These are phyloP conservation scores for Candida gorgasii DNA, from an alignment of 805 yeast genomes.

Conservation along the genomic window DNA sequence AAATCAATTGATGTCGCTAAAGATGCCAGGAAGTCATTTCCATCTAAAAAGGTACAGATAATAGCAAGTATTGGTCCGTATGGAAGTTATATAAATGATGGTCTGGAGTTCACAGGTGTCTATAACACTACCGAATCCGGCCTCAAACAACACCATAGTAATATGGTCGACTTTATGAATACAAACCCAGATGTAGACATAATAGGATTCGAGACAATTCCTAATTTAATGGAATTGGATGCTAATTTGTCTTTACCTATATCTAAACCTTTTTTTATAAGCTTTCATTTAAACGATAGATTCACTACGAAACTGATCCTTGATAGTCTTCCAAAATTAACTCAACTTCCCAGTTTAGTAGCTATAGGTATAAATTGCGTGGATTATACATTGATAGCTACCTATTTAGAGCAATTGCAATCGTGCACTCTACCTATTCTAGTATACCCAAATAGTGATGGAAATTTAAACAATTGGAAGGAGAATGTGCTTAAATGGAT, in stretches of 20 bases:
- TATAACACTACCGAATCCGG: slow-evolving; percentile 34
- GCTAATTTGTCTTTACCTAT: slow-evolving; percentile 37
- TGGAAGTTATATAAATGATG: slow-evolving; percentile 67
- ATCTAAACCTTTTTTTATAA: slow-evolving; percentile 46
- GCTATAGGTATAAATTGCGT: slow-evolving; percentile 75
- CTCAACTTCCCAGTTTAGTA: slow-evolving; percentile 27
- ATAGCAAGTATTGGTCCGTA: slow-evolving; percentile 78
- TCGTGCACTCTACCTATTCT: slow-evolving; percentile 40
- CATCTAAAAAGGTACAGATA: slow-evolving; percentile 22
- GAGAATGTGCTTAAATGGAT: slow-evolving; percentile 16
- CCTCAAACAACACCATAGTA: slow-evolving; percentile 52
- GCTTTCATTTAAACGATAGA: slow-evolving; percentile 30
- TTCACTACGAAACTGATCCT: neutral
- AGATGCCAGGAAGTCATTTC: neutral
- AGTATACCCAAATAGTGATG: slow-evolving; percentile 71
- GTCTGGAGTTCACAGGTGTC: slow-evolving; percentile 75
- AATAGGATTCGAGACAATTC: slow-evolving; percentile 73
- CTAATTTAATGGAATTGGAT: slow-evolving; percentile 57
- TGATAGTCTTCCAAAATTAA: too few species aligned
- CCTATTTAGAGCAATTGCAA: slow-evolving; percentile 30
- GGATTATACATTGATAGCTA: slow-evolving; percentile 41
- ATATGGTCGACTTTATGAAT: slow-evolving; percentile 38
- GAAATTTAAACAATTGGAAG: slow-evolving; percentile 19
- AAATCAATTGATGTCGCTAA: slow-evolving; percentile 25
- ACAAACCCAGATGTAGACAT: slow-evolving; percentile 47